These are phyloP conservation scores for Alternaria sp. DNA, from an alignment of 2,329 filamentous ascomycete genomes.

Conservation along the genomic window DNA sequence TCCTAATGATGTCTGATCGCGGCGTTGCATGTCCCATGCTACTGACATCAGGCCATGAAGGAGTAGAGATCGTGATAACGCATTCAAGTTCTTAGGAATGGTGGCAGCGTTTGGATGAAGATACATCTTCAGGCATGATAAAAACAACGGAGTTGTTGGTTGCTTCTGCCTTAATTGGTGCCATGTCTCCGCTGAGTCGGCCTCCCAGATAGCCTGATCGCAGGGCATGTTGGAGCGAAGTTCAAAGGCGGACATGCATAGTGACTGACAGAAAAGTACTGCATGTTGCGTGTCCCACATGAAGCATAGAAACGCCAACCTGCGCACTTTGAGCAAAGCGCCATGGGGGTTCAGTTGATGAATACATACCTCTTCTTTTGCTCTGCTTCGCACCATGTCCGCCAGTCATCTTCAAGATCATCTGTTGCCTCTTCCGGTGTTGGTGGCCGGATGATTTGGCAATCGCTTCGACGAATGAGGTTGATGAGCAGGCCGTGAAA, in stretches of 20 bases:
- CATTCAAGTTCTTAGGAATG: slow-evolving; percentile 57
- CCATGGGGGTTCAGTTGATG: background rate
- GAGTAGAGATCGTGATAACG: slow-evolving; percentile 63
- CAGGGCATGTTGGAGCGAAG: slow-evolving; percentile 66
- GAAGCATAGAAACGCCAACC: slow-evolving; percentile 68
- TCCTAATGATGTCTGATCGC: slow-evolving; percentile 68
- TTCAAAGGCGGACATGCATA: slow-evolving; percentile 73
- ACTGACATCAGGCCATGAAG: slow-evolving; percentile 71
- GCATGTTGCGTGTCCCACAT: slow-evolving; percentile 74
- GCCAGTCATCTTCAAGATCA: slow-evolving; percentile 61
- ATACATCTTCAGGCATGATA: slow-evolving; percentile 65
- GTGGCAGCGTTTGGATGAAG: slow-evolving; percentile 55
- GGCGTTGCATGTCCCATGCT: slow-evolving; percentile 68
- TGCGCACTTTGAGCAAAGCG: slow-evolving; percentile 21
- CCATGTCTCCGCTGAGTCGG: slow-evolving; percentile 63
- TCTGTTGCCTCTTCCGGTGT: slow-evolving; percentile 47
- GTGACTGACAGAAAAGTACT: slow-evolving; percentile 70
- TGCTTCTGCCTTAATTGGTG: slow-evolving; percentile 53
- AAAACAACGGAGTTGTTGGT: slow-evolving; percentile 54
- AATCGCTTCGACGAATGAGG: slow-evolving; percentile 63
- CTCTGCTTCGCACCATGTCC: slow-evolving; percentile 63
- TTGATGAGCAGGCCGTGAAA: slow-evolving; percentile 67
- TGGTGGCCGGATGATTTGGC: slow-evolving; percentile 57
- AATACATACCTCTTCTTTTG: slow-evolving; percentile 64
- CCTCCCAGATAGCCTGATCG: slow-evolving; percentile 66